phyloP scores from a whole-genome alignment of 768 basidiomycete species.

The Lactifluus subvellereus region DNA sequence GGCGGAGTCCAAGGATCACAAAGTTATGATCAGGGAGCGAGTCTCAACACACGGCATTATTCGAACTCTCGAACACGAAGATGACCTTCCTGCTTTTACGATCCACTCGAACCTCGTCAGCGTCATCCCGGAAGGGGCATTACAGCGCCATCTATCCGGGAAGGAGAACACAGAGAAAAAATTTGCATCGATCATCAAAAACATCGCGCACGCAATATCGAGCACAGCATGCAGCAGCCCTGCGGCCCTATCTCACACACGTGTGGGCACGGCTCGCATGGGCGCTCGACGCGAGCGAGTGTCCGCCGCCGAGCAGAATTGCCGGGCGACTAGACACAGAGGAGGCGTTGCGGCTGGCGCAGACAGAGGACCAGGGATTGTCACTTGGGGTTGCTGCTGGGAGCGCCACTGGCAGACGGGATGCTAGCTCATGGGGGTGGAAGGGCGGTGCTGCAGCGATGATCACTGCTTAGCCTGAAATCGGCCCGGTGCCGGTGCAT shows the following conservation, averaged over 20 bases:
- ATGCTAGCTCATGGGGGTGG: neutral
- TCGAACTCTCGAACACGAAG: constrained; percentile 68
- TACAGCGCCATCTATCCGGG: constrained; percentile 69
- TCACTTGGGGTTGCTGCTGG: neutral
- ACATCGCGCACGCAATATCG: constrained; percentile 55
- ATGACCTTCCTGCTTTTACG: constrained; percentile 61
- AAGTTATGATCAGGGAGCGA: constrained; percentile 85
- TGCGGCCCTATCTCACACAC: constrained; percentile 36
- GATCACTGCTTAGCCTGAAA: neutral
- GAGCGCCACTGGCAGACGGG: neutral
- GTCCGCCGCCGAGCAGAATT: constrained; percentile 88
- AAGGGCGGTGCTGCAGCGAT: neutral
- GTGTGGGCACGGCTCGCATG: constrained; percentile 67
- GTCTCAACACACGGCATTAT: constrained; percentile 73
- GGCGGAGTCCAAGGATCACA: constrained; percentile 29
- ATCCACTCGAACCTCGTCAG: constrained; percentile 62
- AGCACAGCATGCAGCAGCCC: constrained; percentile 55
- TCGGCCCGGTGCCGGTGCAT: no score
- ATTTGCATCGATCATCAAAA: constrained; percentile 48
- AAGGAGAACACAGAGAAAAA: constrained; percentile 57
- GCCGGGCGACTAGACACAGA: constrained; percentile 78
- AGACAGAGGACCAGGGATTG: constrained; percentile 55
- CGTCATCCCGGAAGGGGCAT: constrained; percentile 61
- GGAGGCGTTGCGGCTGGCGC: constrained; percentile 65
- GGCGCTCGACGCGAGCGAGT: constrained; percentile 66